phyloP scores from a whole-genome alignment of 176 grass and related monocot species.

The Stipa capillata region DNA sequence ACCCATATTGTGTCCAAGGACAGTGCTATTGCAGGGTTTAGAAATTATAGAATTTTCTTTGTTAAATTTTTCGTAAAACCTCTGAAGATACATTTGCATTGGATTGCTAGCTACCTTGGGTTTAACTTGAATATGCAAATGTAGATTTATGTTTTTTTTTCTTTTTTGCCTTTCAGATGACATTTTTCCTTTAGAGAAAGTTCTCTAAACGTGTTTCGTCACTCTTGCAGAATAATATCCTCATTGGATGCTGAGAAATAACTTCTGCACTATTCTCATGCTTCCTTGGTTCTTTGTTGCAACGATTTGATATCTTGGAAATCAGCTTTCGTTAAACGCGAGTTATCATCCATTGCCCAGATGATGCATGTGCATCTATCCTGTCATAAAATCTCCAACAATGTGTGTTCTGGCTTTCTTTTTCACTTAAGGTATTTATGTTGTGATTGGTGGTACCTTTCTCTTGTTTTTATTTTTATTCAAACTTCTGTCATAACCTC shows the following conservation, averaged over 20 bases:
- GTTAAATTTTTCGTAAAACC: background rate
- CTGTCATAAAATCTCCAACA: background rate
- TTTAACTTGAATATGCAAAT: background rate
- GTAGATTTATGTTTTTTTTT: background rate
- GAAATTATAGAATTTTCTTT: background rate
- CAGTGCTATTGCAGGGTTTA: background rate
- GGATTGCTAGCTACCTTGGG: background rate
- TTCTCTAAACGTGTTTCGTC: background rate
- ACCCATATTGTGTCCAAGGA: background rate
- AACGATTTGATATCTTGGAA: background rate
- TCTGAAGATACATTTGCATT: background rate
- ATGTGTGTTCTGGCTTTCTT: background rate
- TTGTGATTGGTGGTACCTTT: background rate
- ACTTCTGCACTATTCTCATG: background rate
- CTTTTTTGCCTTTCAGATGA: background rate
- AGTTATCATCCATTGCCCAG: background rate
- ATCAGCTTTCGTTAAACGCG: background rate
- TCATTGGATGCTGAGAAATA: background rate
- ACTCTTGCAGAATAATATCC: background rate
- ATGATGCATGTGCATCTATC: slow-evolving; percentile 11
- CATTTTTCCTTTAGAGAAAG: background rate
- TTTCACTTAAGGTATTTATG: background rate
- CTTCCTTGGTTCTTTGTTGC: slow-evolving; percentile 21
- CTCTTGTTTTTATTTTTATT: slow-evolving; percentile 13
- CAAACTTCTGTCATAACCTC: background rate